Percentiles rank a stretch among this genome's conserved stretches.
These are phyloP conservation scores for Carallia brachiata DNA, from an alignment of 345 rosid species.

Conservation along the genomic window DNA sequence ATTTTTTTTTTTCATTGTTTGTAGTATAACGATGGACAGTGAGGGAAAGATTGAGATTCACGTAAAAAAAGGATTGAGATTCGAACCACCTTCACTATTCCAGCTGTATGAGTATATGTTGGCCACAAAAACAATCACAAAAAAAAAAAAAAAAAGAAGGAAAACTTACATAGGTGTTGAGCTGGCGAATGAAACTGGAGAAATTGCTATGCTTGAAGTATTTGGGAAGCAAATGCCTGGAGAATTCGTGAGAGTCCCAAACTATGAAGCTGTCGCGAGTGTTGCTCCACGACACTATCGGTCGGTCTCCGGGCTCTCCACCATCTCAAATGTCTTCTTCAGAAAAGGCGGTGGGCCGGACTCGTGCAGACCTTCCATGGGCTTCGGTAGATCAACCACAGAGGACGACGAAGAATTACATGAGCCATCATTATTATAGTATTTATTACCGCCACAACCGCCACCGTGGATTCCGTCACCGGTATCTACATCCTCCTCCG, in stretches of 20 bases:
- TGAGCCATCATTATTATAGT: slow-evolving; percentile 19
- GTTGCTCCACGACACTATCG: slow-evolving; percentile 22
- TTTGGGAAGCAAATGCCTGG: slow-evolving; percentile 27
- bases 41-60: too few relatives aligned
- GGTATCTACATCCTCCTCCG: not conserved
- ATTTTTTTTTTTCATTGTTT: too few relatives aligned
- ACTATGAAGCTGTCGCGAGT: slow-evolving; percentile 24
- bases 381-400: slow-evolving; percentile 31
- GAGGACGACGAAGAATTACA: slow-evolving; percentile 30
- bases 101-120: too few relatives aligned
- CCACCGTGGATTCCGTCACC: not conserved
- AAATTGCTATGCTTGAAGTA: slow-evolving; percentile 33
- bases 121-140: not conserved
- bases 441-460: not conserved
- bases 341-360: slow-evolving; percentile 37
- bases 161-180: slow-evolving; percentile 27
- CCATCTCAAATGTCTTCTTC: slow-evolving; percentile 32
- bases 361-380: slow-evolving; percentile 58
- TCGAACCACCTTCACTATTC: too few relatives aligned
- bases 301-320: slow-evolving; percentile 28
- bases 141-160: not conserved
- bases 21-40: too few relatives aligned
- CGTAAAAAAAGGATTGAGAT: not conserved
- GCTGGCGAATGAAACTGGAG: slow-evolving; percentile 36
- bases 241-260: slow-evolving; percentile 28